Conservation (phyloP, 192 early-diverging fungal genomes). For the Neocallimastix lanati region DNA sequence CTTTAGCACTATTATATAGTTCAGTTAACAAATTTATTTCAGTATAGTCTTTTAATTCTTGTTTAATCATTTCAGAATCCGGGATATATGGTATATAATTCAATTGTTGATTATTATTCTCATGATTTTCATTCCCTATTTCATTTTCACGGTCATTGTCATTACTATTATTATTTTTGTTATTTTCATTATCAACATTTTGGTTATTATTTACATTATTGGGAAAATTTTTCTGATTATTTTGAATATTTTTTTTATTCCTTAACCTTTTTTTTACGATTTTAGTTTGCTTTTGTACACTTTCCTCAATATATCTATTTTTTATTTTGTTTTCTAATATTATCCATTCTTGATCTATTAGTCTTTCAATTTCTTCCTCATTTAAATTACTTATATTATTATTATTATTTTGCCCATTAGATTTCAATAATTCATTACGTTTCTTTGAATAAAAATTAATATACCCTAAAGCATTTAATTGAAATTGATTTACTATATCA, state of each 20-base stretch:
- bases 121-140: no score
- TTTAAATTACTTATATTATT: neutral
- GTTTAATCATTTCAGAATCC: neutral
- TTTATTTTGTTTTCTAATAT: neutral
- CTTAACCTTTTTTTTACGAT: neutral
- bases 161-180: no score
- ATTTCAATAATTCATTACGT: neutral
- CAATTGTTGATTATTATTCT: no score
- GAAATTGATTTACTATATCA: neutral
- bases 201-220: no score
- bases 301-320: neutral
- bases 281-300: neutral
- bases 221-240: no score
- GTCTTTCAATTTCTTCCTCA: neutral
- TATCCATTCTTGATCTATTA: neutral
- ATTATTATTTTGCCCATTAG: neutral
- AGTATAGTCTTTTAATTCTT: neutral
- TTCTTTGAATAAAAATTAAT: neutral
- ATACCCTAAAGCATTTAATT: neutral
- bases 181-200: no score
- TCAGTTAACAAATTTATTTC: neutral
- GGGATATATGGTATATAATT: neutral
- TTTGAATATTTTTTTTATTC: neutral
- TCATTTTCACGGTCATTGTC: no score
- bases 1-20: neutral